Conservation (phyloP, 208 protist genomes). For the Wallacemonas sp. region DNA sequence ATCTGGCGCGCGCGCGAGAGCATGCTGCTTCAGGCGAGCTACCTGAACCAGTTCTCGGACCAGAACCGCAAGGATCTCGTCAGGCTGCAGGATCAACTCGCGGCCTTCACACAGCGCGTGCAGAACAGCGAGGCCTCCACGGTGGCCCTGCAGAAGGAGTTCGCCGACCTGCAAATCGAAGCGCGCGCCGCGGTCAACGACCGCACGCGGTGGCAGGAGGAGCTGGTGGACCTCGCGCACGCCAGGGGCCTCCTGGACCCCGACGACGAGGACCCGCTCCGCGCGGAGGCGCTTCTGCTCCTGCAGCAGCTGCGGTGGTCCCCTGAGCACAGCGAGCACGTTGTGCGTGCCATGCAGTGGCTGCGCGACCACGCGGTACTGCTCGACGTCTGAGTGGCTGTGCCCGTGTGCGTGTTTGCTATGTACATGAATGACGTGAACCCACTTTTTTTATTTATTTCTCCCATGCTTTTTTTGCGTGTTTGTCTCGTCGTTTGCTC, state of each 20-base stretch:
- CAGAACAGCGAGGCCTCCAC: slow-evolving; percentile 23
- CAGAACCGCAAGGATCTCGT: slow-evolving; percentile 49
- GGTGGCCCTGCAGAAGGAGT: slow-evolving; percentile 21
- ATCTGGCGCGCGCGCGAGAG: slow-evolving; percentile 49
- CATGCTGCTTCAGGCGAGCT: slow-evolving; percentile 56
- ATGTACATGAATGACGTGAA: slow-evolving; percentile 1
- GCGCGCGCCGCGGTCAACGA: slow-evolving; percentile 26
- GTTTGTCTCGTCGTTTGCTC: not conserved
- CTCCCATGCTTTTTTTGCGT: not conserved
- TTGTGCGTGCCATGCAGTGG: slow-evolving; percentile 50
- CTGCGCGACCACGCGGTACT: slow-evolving; percentile 26
- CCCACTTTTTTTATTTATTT: slow-evolving; percentile 17
- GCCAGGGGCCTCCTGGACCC: slow-evolving; percentile 20
- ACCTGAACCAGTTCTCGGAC: slow-evolving; percentile 51
- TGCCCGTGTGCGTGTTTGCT: not conserved
- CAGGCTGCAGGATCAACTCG: slow-evolving; percentile 53
- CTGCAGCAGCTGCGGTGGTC: slow-evolving; percentile 50
- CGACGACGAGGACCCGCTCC: slow-evolving; percentile 29
- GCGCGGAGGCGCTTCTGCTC: slow-evolving; percentile 58
- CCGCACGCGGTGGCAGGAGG: slow-evolving; percentile 42
- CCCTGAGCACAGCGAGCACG: slow-evolving; percentile 30
- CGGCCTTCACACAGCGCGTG: slow-evolving; percentile 36
- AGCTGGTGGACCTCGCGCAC: slow-evolving; percentile 33
- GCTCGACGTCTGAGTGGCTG: slow-evolving; percentile 33
- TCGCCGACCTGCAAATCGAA: slow-evolving; percentile 32